Base-by-base conservation (phyloP, 805 yeast species). In the Diddensiella santjacobensis region DNA sequence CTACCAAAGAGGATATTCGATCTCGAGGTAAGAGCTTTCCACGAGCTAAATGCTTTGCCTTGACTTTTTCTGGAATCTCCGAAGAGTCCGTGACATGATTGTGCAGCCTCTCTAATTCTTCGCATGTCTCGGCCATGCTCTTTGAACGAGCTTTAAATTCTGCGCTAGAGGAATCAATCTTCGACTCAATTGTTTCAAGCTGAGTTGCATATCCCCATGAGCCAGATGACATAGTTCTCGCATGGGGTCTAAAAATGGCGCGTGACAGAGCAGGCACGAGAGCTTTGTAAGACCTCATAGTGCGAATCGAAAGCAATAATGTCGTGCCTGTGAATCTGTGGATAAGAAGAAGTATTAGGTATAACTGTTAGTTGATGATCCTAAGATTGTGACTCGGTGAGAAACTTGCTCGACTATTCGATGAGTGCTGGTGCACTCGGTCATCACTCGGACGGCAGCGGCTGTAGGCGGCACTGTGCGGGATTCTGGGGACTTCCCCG, bases 21-120 rank as follows among this genome's bases (percentile, higher is more conserved):
- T 62, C 66, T 22, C 66, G 50, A 1, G 64, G 66, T 24, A 62
- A 57, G 41, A 62, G 51, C 52, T 62, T 62, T 45, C 55, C 55
- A 18, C 65, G 51, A 13, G 51, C 52, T 26, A 60, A 49, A 41
- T 62, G 66, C 50, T 62, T 62, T 10, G 49, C 35, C 15, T 56
- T 46, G 48, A 62, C 50, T 47, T 60, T 62, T 18, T 60, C 64
- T 3, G 65, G 62, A 36, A 63, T 63, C 18, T 52, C 45, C 10
- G 40, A 49, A n/a, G 53, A 49, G 22, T 51, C 45, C 4, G 58
- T 50, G 17, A 51, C 54, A 20, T 51, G 53, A 6, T 42, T 44
- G 37, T 60, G 62, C 19, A 62, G 46, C 8, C 13, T 23, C 3
- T 50, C 51, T 19, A 58, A 38, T 18, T 56, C 50, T n/a, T 37